Base-by-base conservation (phyloP, 2,329 filamentous ascomycete genomes). In the Penicillium sp. region DNA sequence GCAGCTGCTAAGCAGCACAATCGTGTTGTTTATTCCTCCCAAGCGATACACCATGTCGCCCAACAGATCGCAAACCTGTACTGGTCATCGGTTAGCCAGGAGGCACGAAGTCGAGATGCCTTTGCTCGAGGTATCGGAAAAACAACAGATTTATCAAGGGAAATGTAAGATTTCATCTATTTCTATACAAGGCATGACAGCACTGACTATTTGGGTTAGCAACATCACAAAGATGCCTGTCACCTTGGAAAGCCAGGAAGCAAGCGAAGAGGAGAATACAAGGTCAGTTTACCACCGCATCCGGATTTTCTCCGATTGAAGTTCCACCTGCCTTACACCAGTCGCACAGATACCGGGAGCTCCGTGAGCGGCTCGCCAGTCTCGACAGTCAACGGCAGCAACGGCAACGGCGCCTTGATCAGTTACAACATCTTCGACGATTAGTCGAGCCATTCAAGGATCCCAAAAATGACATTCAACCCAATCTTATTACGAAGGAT, bases 31-130 rank as follows among this genome's bases (percentile, higher is more conserved):
- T 84, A 83, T 71, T 79, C 79, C 45, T 76, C 77, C 0, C 79
- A 83, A 63, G 81, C 82, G 39, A 79, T 81, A 51, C 79, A 82
- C 49, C 81, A 84, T 70, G 76, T 84, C 50, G 80, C 81, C 21
- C 78, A 82, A 59, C 81, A 84, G 65, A 82, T 84, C 60, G 78
- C 83, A 63, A 75, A 73, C 25, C 68, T 84, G 27, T 84, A 84
- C 65, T 83, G 81, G 81, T 74, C 78, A n/a, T 70, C 77, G 0
- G 76, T 79, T 33, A 75, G 70, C 15, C 73, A 73, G 23, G 74
- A 72, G 19, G 61, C 65, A 9, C 67, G 64, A 16, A 66, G 57
- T 34, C 60, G 60, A 47, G 60, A 58, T 34, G 57, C 65, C 3
- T 60, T 69, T 36, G 61, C 61, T 39, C 68, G 61, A 19, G 69